Base-by-base conservation (phyloP, 1,284 basidiomycete genomes). In the Trichosporon faecale region DNA sequence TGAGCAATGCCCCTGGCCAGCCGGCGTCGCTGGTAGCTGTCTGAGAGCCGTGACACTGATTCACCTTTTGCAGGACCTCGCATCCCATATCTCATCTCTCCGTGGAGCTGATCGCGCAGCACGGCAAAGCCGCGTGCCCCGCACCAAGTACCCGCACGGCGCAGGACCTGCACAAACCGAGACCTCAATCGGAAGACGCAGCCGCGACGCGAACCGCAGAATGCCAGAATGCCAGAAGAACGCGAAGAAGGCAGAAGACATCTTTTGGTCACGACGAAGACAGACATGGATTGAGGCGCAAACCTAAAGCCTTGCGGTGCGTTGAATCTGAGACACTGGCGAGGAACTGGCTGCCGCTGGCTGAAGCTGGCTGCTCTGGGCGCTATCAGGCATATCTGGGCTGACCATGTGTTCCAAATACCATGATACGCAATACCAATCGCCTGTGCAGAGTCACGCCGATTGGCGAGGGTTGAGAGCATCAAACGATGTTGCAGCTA, bases 331-430 rank as follows among this genome's bases (percentile, higher is more conserved):
- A 52, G 49, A 52, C 49, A 52, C 49, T 23, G 40, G 40, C n/a
- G n/a, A n/a, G n/a, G n/a, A n/a, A n/a, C n/a, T n/a, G n/a, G n/a
- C n/a, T n/a, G n/a, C n/a, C n/a, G n/a, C n/a, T n/a, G n/a, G n/a
- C n/a, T n/a, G n/a, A n/a, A n/a, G n/a, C n/a, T n/a, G 35, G 35
- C 11, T 37, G 35, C 35, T 37, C 35, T 37, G 35, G 35, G 35
- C 35, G n/a, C n/a, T n/a, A n/a, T n/a, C n/a, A n/a, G n/a, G n/a
- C n/a, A n/a, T 37, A 9, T 4, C 31, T 9, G 9, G 31, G 44
- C 44, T 46, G 49, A 52, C n/a, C 49, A 52, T 52, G 49, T 52
- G 49, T 52, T 52, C 49, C 49, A 23, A 52, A 52, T 52, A 12
- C 23, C 49, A 25, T 44, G 40, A 44, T 44, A 44, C 40, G 40